Conservation (phyloP, 495 filamentous ascomycete species). For the Viridothelium virens region DNA sequence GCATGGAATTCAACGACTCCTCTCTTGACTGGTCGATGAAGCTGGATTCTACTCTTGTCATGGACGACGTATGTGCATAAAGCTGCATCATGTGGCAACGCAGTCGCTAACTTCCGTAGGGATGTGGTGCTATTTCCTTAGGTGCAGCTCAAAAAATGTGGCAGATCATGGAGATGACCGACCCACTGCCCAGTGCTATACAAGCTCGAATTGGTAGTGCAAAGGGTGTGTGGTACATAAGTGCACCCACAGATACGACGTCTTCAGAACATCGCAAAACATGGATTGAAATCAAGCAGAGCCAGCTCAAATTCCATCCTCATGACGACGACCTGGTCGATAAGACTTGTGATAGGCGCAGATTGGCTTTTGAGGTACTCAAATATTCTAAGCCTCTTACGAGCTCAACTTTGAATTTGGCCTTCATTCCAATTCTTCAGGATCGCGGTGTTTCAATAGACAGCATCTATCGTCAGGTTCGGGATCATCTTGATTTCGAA, state of each 20-base stretch:
- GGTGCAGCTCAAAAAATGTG: constrained; percentile 25
- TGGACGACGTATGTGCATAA: not conserved
- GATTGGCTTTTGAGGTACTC: constrained; percentile 54
- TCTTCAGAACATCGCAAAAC: constrained; percentile 36
- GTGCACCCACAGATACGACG: constrained; percentile 39
- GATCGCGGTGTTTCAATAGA: constrained; percentile 52
- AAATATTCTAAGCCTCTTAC: constrained; percentile 53
- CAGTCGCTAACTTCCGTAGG: constrained; percentile 19
- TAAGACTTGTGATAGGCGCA: constrained; percentile 37
- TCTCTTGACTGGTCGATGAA: constrained; percentile 17
- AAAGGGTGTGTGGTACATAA: constrained; percentile 85
- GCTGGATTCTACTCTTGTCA: constrained; percentile 3
- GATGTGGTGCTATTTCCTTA: constrained; percentile 30
- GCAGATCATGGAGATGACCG: constrained; percentile 13
- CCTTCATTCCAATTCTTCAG: constrained; percentile 69
- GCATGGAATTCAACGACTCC: constrained; percentile 26
- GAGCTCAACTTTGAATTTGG: constrained; percentile 62
- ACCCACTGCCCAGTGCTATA: constrained; percentile 57
- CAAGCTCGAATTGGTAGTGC: constrained; percentile 77
- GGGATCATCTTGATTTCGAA: constrained; percentile 50
- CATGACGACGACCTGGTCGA: constrained; percentile 43
- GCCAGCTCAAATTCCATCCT: constrained; percentile 71
- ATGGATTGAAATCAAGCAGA: constrained; percentile 74
- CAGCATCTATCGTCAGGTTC: constrained; percentile 52
- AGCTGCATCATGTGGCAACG: not conserved